Evolutionary conservation across 768 basidiomycete species (phyloP).

Genomic region (Pulveroboletus sp.): DNA sequence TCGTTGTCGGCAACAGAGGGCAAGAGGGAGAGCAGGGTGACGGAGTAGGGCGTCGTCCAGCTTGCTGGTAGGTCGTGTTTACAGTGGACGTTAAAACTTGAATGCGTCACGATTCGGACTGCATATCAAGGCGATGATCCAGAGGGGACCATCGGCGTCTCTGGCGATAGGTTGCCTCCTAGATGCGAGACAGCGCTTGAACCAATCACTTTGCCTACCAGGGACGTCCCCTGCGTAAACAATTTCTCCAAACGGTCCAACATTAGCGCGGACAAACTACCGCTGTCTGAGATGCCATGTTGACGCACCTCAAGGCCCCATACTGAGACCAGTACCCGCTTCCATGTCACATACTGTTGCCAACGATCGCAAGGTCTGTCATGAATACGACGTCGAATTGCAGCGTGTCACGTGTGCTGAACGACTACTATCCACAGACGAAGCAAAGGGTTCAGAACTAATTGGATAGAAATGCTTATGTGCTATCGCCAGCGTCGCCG

Average conservation of each 20-base stretch:
- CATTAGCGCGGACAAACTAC: too few species aligned
- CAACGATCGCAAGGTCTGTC: too few species aligned
- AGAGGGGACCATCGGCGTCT: background rate
- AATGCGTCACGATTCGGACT: background rate
- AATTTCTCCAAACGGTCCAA: too few species aligned
- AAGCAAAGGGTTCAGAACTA: background rate
- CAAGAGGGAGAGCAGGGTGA: background rate
- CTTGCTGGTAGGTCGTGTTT: background rate
- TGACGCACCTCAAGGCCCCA: too few species aligned
- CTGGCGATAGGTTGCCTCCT: background rate
- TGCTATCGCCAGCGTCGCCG: background rate
- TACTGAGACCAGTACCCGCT: too few species aligned
- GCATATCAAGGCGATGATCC: background rate
- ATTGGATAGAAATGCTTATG: background rate
- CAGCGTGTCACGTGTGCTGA: background rate
- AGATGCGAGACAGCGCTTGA: background rate
- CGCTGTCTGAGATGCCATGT: too few species aligned
- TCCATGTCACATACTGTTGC: too few species aligned
- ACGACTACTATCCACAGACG: background rate
- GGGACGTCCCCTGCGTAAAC: too few species aligned
- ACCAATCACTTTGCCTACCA: too few species aligned
- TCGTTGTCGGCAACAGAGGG: constrained; percentile 1
- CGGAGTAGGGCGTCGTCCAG: background rate
- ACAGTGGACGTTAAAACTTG: background rate
- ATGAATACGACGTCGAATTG: too few species aligned